Conservation (phyloP, 352 stramenopile genomes). For the Globisporangium abappressorium region DNA sequence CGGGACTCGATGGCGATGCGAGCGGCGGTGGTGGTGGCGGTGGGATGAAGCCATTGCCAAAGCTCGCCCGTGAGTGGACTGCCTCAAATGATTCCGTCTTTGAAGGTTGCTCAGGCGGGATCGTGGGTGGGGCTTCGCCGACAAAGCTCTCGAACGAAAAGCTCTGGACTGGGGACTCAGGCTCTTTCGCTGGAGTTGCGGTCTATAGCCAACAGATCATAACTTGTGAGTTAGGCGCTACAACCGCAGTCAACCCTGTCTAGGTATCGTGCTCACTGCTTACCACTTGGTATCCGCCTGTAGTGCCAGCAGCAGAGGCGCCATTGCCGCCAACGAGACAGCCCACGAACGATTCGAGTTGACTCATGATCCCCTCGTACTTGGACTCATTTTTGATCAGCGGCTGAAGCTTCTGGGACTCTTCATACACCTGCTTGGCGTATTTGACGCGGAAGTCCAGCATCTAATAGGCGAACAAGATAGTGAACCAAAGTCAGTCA, state of each 20-base stretch:
- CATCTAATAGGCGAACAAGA: conserved; percentile 19
- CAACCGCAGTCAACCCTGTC: background rate
- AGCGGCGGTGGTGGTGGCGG: conserved; percentile 8
- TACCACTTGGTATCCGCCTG: background rate
- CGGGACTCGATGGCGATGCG: conserved; percentile 11
- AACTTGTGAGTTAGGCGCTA: background rate
- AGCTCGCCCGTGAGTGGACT: background rate
- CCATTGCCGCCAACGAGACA: conserved; percentile 12
- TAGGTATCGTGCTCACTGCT: background rate
- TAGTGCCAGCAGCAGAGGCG: background rate
- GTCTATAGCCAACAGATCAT: conserved; percentile 4
- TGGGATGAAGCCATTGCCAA: background rate
- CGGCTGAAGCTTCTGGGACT: conserved; percentile 49
- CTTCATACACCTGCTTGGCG: conserved; percentile 46
- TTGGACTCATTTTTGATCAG: conserved; percentile 40
- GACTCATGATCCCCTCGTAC: conserved; percentile 36
- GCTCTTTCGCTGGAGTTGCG: background rate
- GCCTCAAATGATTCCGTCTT: background rate
- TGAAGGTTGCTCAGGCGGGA: background rate
- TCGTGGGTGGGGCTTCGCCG: conserved; percentile 28
- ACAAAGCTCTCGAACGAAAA: conserved; percentile 71
- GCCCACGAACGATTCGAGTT: conserved; percentile 40
- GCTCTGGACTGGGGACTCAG: conserved; percentile 33
- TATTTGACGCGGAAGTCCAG: conserved; percentile 68
- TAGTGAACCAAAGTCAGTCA: background rate